A percentile compares a stretch with the other conserved stretches of the same genome.
These are phyloP conservation scores for Boletus coccyginus DNA, from an alignment of 768 basidiomycete genomes.

Conservation along the genomic window DNA sequence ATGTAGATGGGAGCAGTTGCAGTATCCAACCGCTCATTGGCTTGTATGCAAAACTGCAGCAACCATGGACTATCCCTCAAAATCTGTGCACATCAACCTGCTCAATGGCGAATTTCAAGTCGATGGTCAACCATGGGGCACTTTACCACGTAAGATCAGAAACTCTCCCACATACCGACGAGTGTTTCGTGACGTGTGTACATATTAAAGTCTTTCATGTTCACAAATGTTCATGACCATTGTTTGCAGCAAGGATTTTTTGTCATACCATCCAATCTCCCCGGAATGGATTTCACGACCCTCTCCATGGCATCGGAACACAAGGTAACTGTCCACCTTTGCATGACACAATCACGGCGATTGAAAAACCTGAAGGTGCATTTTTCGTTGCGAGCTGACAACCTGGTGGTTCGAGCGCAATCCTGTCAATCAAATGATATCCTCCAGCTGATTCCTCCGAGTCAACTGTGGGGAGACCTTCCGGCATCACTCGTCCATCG, in stretches of 20 bases:
- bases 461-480: neutral
- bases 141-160: neutral
- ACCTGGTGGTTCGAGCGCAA: neutral
- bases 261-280: neutral
- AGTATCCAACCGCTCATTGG: neutral
- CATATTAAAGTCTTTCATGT: no score
- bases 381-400: neutral
- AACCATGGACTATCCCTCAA: no score
- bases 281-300: neutral
- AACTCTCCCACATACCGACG: neutral
- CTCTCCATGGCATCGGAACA: neutral
- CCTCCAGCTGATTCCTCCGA: neutral
- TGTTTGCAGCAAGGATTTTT: neutral
- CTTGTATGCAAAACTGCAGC: neutral
- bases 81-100: neutral
- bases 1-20: neutral
- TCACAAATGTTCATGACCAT: neutral
- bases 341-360: neutral
- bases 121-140: neutral
- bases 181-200: neutral
- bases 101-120: neutral
- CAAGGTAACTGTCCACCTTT: neutral
- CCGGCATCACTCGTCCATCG: neutral
- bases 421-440: neutral
- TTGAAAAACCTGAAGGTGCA: neutral